Percentiles rank a stretch among this genome's conserved stretches.
Evolutionary conservation across 2,329 filamentous ascomycete species (phyloP).

Genomic region (Pseudogymnoascus destructans): DNA sequence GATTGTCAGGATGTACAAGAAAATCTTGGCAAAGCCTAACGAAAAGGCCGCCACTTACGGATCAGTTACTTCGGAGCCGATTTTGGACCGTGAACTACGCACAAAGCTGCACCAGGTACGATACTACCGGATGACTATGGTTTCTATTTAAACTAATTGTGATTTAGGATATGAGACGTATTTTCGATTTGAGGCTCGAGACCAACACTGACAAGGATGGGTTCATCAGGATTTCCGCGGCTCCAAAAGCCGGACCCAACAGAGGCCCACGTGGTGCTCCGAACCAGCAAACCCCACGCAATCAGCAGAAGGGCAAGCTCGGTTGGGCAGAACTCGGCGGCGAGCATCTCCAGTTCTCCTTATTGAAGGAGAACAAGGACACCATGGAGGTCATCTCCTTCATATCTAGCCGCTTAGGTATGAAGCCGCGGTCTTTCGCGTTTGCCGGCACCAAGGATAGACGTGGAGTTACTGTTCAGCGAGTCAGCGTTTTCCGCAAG

Average conservation of each 20-base stretch:
- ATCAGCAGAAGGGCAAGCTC: constrained; percentile 29
- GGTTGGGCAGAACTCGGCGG: constrained; percentile 55
- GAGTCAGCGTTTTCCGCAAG: constrained; percentile 47
- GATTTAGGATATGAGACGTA: constrained; percentile 36
- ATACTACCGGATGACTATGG: neutral
- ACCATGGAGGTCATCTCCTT: constrained; percentile 60
- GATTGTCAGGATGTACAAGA: constrained; percentile 42
- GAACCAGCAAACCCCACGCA: constrained; percentile 14
- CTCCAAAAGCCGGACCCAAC: constrained; percentile 24
- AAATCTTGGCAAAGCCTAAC: constrained; percentile 38
- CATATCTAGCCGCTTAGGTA: constrained; percentile 43
- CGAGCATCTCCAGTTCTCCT: constrained; percentile 57
- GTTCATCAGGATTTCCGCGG: constrained; percentile 43
- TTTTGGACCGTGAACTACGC: constrained; percentile 47
- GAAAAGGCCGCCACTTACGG: constrained; percentile 44
- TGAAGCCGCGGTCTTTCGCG: constrained; percentile 45
- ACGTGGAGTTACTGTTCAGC: constrained; percentile 54
- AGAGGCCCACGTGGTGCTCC: constrained; percentile 13
- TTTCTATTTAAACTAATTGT: neutral
- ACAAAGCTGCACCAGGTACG: constrained; percentile 47
- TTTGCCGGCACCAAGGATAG: constrained; percentile 65
- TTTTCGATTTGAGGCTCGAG: constrained; percentile 51
- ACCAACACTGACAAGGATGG: constrained; percentile 47
- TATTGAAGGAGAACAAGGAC: constrained; percentile 69
- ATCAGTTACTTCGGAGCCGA: constrained; percentile 37